phyloP scores from a whole-genome alignment of 169 alveolate species.

The Theileria orientalis region DNA sequence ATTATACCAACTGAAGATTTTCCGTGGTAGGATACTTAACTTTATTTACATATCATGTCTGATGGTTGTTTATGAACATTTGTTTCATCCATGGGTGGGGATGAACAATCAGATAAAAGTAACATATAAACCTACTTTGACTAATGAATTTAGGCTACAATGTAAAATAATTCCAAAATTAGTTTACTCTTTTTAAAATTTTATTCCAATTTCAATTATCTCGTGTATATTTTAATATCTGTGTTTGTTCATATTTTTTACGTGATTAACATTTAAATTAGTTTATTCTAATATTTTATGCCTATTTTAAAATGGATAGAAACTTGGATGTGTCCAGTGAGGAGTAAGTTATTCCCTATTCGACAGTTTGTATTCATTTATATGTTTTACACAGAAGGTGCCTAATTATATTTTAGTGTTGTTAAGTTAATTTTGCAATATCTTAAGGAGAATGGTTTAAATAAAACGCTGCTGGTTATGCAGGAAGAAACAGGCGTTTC shows the following conservation, averaged over 20 bases:
- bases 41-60: neutral
- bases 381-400: neutral
- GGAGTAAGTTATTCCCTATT: slow-evolving; percentile 12
- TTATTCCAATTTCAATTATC: neutral
- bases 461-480: slow-evolving; percentile 67
- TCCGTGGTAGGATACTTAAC: too few relatives aligned
- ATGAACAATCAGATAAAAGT: neutral
- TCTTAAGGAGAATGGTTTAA: slow-evolving; percentile 70
- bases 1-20: too few relatives aligned
- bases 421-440: slow-evolving; percentile 70
- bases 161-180: too few relatives aligned
- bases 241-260: neutral
- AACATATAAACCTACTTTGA: too few relatives aligned
- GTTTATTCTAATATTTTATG: neutral
- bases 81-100: slow-evolving; percentile 12
- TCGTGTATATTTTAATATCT: neutral
- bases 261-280: neutral
- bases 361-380: neutral
- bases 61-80: neutral
- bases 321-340: slow-evolving; percentile 15
- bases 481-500: slow-evolving; percentile 76
- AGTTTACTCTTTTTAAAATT: too few relatives aligned
- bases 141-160: too few relatives aligned
- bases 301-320: slow-evolving; percentile 14
- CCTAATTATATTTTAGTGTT: slow-evolving; percentile 33